Base-by-base conservation (phyloP, 768 basidiomycete species). In the Leccinum incarnatum region DNA sequence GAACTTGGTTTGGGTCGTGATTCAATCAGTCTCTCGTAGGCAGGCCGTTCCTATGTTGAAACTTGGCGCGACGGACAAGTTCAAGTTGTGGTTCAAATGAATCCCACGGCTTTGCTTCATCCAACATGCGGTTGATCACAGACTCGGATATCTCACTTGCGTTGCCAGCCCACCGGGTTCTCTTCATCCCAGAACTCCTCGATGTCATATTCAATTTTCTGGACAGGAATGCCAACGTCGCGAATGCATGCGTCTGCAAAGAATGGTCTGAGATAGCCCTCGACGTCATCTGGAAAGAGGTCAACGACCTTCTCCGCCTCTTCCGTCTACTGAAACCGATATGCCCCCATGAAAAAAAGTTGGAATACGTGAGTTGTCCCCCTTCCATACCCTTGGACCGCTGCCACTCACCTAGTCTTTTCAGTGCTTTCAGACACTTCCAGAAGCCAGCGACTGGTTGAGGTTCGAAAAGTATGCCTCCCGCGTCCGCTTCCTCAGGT, bases 151-250 rank as follows among this genome's bases (percentile, higher is more conserved):
- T 12, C 14, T 7, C 3, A 8, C n/a, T 15, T 10, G 15, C 40
- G 7, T 19, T 9, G 8, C 37, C 49, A 25, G 37, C 57, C 27
- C 58, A 59, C 30, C 63, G 79, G 36, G 80, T 82, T 6, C 66
- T 87, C 1, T 72, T 67, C 29, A 84, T 86, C 21, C 82, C 86
- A 1, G 86, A 88, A 67, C 77, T 88, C 0, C 72, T 87, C 23
- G 79, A 83, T 53, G 78, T 83, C 67, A 73, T 88, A 9, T 82
- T 87, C 67, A 70, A 69, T 32, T 79, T 76, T 59, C 63, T 85
- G 23, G 81, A 81, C 59, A 64, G 64, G 8, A 32, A 57, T 2
- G 68, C 77, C 4, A 80, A 83, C 62, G 74, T 74, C 1, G 58
- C 57, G 2, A 84, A 81, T 53, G 84, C 82, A 2, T 70, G 73